Percentiles rank a stretch among this genome's conserved stretches.
Evolutionary conservation across 1,139 yeast genomes (phyloP).

Genomic region (Eremothecium gossypii): DNA sequence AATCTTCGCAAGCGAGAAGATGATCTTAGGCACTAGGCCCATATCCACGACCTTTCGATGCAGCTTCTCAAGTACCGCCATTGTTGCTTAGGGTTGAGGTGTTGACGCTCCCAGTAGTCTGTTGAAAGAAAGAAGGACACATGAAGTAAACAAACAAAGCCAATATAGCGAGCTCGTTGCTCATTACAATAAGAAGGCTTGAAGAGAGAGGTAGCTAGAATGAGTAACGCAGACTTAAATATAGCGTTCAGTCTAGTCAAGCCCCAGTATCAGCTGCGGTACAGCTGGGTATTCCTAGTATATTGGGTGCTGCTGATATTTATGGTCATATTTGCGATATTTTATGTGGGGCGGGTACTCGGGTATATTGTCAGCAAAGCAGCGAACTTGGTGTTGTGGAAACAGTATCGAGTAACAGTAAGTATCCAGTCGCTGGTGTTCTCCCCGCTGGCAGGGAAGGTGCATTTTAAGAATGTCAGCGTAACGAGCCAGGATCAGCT

Average conservation of each 20-base stretch:
- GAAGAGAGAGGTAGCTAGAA: no score
- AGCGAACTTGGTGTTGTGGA: conserved; percentile 57
- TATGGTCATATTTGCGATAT: conserved; percentile 54
- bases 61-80: conserved; percentile 54
- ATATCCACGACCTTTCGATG: conserved; percentile 45
- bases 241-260: neutral
- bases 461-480: conserved; percentile 67
- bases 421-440: conserved; percentile 65
- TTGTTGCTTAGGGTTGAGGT: conserved; percentile 14
- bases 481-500: conserved; percentile 65
- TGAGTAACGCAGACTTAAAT: no score
- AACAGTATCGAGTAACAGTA: conserved; percentile 43
- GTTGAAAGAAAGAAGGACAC: no score
- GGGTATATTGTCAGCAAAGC: conserved; percentile 52
- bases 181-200: no score
- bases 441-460: conserved; percentile 72
- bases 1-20: conserved; percentile 48
- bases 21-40: conserved; percentile 52
- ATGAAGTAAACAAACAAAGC: no score
- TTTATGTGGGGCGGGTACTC: conserved; percentile 64
- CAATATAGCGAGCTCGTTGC: no score
- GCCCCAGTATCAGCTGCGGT: neutral
- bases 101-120: no score
- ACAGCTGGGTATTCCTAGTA: conserved; percentile 44
- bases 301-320: conserved; percentile 71